Conservation (phyloP, 768 basidiomycete species). For the Brasilioporus rufonigricans region DNA sequence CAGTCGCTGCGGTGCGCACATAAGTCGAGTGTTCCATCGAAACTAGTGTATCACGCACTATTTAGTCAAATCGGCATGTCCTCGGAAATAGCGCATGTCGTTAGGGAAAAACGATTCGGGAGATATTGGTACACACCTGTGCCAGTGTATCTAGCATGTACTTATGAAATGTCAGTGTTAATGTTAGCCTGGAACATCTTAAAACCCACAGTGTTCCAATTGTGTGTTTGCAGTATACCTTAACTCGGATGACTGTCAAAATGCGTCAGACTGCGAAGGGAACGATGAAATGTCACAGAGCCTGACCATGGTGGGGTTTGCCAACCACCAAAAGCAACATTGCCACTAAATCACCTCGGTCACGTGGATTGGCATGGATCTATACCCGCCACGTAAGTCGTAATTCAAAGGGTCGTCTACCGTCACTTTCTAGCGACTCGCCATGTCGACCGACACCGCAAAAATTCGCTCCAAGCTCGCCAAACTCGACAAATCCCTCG, state of each 20-base stretch:
- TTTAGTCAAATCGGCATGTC: conserved; percentile 95
- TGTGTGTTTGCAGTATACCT: conserved; percentile 97
- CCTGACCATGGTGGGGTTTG: conserved; percentile 20
- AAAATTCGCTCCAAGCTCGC: conserved; percentile 43
- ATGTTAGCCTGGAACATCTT: not conserved
- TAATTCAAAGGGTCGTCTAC: not conserved
- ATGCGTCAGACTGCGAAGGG: not conserved
- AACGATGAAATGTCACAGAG: not conserved
- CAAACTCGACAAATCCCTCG: conserved; percentile 55
- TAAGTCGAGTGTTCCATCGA: not conserved
- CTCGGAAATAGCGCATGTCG: conserved; percentile 36
- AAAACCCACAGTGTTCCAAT: conserved; percentile 80
- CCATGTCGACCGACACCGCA: conserved; percentile 36
- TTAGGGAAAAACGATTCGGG: conserved; percentile 7
- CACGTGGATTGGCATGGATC: conserved; percentile 13
- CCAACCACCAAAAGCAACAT: not conserved
- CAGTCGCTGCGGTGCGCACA: conserved; percentile 68
- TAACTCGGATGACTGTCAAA: conserved; percentile 76
- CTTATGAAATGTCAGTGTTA: conserved; percentile 40
- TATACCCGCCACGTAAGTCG: not conserved
- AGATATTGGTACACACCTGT: conserved; percentile 60
- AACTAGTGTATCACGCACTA: conserved; percentile 58
- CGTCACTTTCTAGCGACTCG: not conserved
- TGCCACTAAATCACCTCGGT: conserved; percentile 10
- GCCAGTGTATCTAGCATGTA: conserved; percentile 94